Percentiles rank a stretch among this genome's conserved stretches.
These are phyloP conservation scores for Elaeis guineensis DNA, from an alignment of 176 grass and related monocot species.

Conservation along the genomic window DNA sequence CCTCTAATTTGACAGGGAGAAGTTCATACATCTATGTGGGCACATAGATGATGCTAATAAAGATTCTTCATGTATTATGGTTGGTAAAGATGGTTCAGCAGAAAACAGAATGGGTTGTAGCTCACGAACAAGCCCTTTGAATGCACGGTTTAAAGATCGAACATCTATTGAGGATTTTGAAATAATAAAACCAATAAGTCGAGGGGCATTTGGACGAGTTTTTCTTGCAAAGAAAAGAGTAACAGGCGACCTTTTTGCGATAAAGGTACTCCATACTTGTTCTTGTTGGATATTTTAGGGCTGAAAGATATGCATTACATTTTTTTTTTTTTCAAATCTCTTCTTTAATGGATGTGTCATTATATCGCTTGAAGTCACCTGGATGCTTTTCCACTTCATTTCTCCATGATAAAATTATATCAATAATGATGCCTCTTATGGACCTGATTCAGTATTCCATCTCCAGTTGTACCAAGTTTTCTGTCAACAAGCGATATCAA, in stretches of 20 bases:
- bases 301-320: no score
- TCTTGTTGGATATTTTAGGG: no score
- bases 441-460: no score
- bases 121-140: conserved; percentile 44
- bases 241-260: conserved; percentile 86
- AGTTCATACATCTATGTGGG: conserved; percentile 81
- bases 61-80: conserved; percentile 37
- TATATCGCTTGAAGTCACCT: no score
- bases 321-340: no score
- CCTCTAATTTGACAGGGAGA: conserved; percentile 57
- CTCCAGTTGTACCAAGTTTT: no score
- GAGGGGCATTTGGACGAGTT: conserved; percentile 82
- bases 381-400: no score
- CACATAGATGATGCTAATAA: conserved; percentile 60
- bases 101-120: conserved; percentile 32
- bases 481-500: no score
- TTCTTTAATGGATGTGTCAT: no score
- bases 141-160: conserved; percentile 61
- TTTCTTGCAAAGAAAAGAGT: conserved; percentile 97
- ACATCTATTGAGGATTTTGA: conserved; percentile 98
- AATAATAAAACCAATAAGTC: conserved; percentile 92
- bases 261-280: conserved; percentile 46
- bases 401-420: no score
- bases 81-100: conserved; percentile 49
- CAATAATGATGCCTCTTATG: no score